Base-by-base conservation (phyloP, 2,329 filamentous ascomycete genomes). In the Ceratocystis albifundus region DNA sequence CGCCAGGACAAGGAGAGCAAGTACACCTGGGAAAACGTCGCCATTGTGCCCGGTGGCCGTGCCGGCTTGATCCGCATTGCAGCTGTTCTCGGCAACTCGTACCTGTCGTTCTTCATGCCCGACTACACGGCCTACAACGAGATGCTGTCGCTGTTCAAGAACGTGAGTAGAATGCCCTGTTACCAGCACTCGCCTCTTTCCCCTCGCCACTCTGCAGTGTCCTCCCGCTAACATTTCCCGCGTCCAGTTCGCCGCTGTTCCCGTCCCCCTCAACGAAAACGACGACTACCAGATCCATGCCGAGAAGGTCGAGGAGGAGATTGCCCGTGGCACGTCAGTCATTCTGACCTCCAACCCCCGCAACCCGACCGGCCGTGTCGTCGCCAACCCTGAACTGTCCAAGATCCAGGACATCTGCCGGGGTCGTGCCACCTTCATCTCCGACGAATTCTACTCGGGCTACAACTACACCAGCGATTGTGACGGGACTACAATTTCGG, bases 41-140 rank as follows among this genome's bases (percentile, higher is more conserved):
- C 89, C 75, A 96, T 97, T 74, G 93, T 97, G 2, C 93, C 93
- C 59, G 92, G 92, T 75, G 93, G 93, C 48, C 85, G 93, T 72
- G 93, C 93, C 44, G 93, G 93, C 62, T 79, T 97, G 77, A 96
- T 96, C 74, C 85, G 93, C 71, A 96, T 97, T 74, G 93, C 93
- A 22, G 93, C 93, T 64, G 91, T 97, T 4, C 78, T 97, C 71
- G 93, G 93, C 70, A 96, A 96, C 75, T 87, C 91, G 66, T 96
- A 96, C 73, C 81, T 96, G 69, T 90, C 88, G 53, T 96, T 96
- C 82, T 96, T 96, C 77, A 89, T 96, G 74, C 90, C 90, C 59
- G 89, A 96, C 75, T 96, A 96, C 78, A 96, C 92, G 2, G 93
- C 93, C 1, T 97, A 97, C 80, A 96, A 95, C 73, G 92, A 96